phyloP scores from a whole-genome alignment of 2,329 filamentous ascomycete species.

The Scedosporium aurantiacum region DNA sequence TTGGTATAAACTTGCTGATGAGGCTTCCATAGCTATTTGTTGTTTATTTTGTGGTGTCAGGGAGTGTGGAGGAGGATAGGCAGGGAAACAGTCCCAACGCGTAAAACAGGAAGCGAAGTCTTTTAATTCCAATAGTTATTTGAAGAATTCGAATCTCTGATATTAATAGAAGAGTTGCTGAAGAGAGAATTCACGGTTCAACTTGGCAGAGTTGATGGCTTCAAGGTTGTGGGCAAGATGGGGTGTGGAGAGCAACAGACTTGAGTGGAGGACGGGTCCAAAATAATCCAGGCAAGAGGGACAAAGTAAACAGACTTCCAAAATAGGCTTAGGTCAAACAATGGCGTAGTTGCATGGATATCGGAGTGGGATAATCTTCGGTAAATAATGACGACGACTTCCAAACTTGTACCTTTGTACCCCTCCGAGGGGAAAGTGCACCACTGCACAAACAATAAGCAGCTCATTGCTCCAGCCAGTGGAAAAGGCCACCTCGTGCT shows the following conservation, averaged over 20 bases:
- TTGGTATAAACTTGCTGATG: constrained; percentile 17
- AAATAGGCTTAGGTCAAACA: neutral
- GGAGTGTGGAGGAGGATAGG: constrained; percentile 8
- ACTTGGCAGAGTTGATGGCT: neutral
- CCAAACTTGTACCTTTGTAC: neutral
- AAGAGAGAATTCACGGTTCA: neutral
- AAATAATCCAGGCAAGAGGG: neutral
- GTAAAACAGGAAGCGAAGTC: neutral
- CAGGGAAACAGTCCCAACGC: constrained; percentile 8
- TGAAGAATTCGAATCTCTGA: neutral
- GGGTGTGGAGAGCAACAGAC: neutral
- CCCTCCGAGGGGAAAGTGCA: neutral
- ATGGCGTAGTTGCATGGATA: neutral
- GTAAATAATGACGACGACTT: neutral
- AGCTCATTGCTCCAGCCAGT: neutral
- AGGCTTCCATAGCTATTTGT: constrained; percentile 16
- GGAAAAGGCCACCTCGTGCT: constrained; percentile 6
- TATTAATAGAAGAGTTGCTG: neutral
- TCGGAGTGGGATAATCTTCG: neutral
- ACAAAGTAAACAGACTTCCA: constrained; percentile 5
- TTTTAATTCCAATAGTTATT: neutral
- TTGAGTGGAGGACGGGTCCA: constrained; percentile 10
- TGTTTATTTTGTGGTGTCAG: constrained; percentile 11
- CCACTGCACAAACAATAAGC: neutral
- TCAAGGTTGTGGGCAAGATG: neutral